A percentile compares a stretch with the other conserved stretches of the same genome.
These are phyloP conservation scores for Dalechampia spathulata DNA, from an alignment of 441 rosid species.

Conservation along the genomic window DNA sequence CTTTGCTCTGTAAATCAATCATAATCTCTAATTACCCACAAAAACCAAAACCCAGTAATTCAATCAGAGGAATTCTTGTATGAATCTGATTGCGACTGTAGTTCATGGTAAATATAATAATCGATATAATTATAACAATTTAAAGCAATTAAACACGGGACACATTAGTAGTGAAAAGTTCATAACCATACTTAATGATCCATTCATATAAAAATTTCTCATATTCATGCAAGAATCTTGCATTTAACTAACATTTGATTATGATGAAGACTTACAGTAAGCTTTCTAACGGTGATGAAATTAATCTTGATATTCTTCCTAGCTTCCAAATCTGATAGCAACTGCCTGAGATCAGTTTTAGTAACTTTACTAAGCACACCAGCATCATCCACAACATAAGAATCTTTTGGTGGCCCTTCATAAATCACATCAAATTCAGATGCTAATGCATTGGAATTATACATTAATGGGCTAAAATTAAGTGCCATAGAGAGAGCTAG, in stretches of 20 bases:
- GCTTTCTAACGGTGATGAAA: slow-evolving; percentile 84
- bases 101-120: no score
- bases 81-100: no score
- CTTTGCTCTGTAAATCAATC: slow-evolving; percentile 69
- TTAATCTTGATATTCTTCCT: slow-evolving; percentile 70
- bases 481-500: slow-evolving; percentile 70
- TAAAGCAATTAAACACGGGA: no score
- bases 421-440: slow-evolving; percentile 82
- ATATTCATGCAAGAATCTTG: not conserved
- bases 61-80: not conserved
- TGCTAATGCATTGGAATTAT: slow-evolving; percentile 52
- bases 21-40: slow-evolving; percentile 4
- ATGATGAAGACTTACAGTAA: slow-evolving; percentile 59
- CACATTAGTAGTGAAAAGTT: no score
- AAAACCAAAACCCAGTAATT: not conserved
- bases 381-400: slow-evolving; percentile 84
- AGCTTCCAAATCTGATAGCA: slow-evolving; percentile 85
- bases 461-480: slow-evolving; percentile 53
- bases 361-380: slow-evolving; percentile 86
- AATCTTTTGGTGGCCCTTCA: slow-evolving; percentile 81
- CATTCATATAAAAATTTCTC: no score
- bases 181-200: no score
- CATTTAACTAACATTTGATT: no score
- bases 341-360: slow-evolving; percentile 61
- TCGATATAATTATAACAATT: no score